Percentiles rank a stretch among this genome's conserved stretches.
Conservation (phyloP, 345 rosid genomes). For the Euphorbia pulcherrima region DNA sequence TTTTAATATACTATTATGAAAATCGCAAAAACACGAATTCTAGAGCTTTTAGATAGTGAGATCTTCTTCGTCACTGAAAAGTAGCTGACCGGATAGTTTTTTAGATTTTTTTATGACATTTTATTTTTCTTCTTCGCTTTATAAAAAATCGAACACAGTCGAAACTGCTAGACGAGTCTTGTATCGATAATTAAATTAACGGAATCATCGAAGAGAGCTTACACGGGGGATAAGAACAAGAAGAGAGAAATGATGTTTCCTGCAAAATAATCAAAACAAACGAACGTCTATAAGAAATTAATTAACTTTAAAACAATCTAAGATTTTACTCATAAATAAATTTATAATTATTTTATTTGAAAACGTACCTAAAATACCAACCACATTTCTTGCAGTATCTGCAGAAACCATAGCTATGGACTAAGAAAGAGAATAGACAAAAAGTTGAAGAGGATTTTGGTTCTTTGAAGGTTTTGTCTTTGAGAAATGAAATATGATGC, state of each 20-base stretch:
- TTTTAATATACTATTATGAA: too few species aligned
- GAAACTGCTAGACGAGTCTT: too few species aligned
- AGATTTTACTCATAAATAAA: not conserved
- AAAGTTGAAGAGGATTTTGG: not conserved
- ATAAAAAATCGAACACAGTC: too few species aligned
- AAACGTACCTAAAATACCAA: constrained; percentile 55
- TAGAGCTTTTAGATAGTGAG: too few species aligned
- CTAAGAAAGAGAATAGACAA: not conserved
- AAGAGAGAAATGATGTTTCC: constrained; percentile 72
- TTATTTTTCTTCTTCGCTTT: too few species aligned
- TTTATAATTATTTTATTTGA: not conserved
- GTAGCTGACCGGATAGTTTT: too few species aligned
- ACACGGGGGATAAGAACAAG: constrained; percentile 83
- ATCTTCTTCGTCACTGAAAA: too few species aligned
- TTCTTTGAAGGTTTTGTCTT: not conserved
- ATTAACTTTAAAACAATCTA: not conserved
- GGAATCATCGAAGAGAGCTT: constrained; percentile 27
- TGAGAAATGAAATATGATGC: not conserved
- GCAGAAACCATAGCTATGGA: constrained; percentile 47
- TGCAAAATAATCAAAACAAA: constrained; percentile 28
- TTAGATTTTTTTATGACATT: too few species aligned
- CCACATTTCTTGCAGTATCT: constrained; percentile 42
- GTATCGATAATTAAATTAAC: too few species aligned
- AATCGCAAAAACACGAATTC: too few species aligned
- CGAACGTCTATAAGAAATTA: not conserved